Base-by-base conservation (phyloP, 2,329 filamentous ascomycete genomes). In the Colletotrichum echinochloae region DNA sequence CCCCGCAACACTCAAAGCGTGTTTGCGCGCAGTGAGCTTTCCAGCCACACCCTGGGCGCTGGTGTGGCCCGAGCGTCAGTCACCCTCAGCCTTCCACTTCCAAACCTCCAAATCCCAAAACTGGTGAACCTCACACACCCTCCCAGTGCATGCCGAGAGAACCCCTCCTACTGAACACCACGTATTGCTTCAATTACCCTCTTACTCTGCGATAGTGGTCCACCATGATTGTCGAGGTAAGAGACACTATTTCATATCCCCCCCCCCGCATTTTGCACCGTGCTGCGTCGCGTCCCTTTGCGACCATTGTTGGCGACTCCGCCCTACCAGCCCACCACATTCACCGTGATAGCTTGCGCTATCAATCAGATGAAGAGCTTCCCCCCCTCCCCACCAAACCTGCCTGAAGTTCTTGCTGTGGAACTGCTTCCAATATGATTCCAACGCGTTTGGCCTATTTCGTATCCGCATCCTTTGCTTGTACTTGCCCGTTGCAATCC, bases 171-270 rank as follows among this genome's bases (percentile, higher is more conserved):
- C 28, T 46, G n/a, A 61, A 55, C 48, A 46, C 57, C 51, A 71
- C 52, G 26, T 44, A 62, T 52, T 72, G 56, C 55, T 60, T 60
- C 37, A 28, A 61, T 37, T 57, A 46, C 30, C 8, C 16, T 33
- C 16, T 48, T 51, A 23, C 20, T 23, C 26, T 60, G 37, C 33
- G 16, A 35, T 39, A 49, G 44, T 33, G 26, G 46, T 23, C 66
- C 72, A 75, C 65, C 44, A 80, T 81, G 79, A 77, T 78, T 57
- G 76, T 81, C 16, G 73, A 77, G 74, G 77, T 78, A 74, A 77
- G 76, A 35, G 18, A 3, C 16, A 20, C 26, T n/a, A n/a, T 49
- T 30, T 18, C 30, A n/a, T 11, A 28, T 44, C 44, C 26, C 23
- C 41, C n/a, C n/a, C n/a, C n/a, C n/a, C n/a, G n/a, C 16, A 28